Evolutionary conservation across 176 grass and related monocot genomes (phyloP).

Genomic region (Chloris gayana): DNA sequence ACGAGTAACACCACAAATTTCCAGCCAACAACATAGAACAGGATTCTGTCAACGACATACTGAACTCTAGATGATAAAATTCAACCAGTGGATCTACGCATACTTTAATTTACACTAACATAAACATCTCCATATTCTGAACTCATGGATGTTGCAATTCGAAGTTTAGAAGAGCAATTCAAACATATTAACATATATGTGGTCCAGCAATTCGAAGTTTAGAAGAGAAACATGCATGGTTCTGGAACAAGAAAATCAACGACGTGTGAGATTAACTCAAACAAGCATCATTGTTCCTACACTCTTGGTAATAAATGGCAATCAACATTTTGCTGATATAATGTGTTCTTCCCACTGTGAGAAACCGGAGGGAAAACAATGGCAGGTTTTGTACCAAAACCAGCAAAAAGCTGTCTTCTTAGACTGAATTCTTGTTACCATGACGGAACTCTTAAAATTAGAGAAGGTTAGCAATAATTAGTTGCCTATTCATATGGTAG

Average conservation of each 20-base stretch:
- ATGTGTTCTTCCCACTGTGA: no score
- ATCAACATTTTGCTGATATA: no score
- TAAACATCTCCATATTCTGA: conserved; percentile 10
- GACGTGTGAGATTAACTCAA: conserved; percentile 6
- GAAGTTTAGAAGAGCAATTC: background rate
- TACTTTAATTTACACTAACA: background rate
- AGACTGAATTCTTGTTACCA: no score
- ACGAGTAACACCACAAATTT: conserved; percentile 20
- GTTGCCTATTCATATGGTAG: no score
- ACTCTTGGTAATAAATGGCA: no score
- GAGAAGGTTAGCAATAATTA: no score
- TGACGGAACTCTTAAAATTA: no score
- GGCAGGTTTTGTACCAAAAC: no score
- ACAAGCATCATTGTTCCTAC: background rate
- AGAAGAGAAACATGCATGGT: background rate
- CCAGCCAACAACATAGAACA: background rate
- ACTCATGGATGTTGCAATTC: conserved; percentile 19
- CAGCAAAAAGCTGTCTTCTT: no score
- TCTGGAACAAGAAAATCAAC: background rate
- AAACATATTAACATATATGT: background rate
- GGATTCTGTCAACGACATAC: background rate
- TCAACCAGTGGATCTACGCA: conserved; percentile 7
- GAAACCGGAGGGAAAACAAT: no score
- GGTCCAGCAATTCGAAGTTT: background rate
- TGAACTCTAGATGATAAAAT: conserved; percentile 15